Evolutionary conservation across 2,329 filamentous ascomycete genomes (phyloP).

Genomic region (Neoarthrinium moseri): DNA sequence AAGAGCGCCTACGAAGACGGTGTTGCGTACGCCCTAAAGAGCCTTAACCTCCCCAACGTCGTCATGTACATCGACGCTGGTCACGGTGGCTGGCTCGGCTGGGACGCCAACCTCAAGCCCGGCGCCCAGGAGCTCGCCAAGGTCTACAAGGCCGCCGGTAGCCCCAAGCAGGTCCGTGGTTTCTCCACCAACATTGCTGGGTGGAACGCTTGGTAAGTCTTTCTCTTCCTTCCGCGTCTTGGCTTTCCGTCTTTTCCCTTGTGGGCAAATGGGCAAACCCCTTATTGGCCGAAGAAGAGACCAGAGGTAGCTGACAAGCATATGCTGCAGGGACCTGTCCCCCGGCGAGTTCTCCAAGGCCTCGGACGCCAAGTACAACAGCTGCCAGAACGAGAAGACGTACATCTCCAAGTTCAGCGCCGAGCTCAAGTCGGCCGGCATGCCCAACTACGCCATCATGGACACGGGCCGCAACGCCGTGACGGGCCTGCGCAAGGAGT

Average conservation of each 20-base stretch:
- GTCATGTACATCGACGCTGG: constrained; percentile 60
- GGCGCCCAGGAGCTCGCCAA: constrained; percentile 49
- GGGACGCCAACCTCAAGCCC: constrained; percentile 52
- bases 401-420: constrained; percentile 65
- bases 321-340: too few species aligned
- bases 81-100: constrained; percentile 60
- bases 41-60: constrained; percentile 54
- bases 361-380: constrained; percentile 37
- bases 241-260: constrained; percentile 4
- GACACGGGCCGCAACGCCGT: constrained; percentile 24
- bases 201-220: constrained; percentile 56
- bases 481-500: constrained; percentile 43
- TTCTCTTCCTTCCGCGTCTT: constrained; percentile 45
- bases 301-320: too few species aligned
- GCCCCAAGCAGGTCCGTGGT: constrained; percentile 46
- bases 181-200: constrained; percentile 54
- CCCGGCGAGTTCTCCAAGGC: constrained; percentile 30
- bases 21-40: constrained; percentile 45
- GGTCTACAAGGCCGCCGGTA: constrained; percentile 50
- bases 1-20: constrained; percentile 49
- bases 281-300: too few species aligned
- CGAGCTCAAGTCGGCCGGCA: constrained; percentile 49
- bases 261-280: too few species aligned
- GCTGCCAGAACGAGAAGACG: constrained; percentile 49
- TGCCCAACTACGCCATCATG: constrained; percentile 27